Evolutionary conservation across 2,329 filamentous ascomycete species (phyloP).

Genomic region (Colletotrichum limetticola): DNA sequence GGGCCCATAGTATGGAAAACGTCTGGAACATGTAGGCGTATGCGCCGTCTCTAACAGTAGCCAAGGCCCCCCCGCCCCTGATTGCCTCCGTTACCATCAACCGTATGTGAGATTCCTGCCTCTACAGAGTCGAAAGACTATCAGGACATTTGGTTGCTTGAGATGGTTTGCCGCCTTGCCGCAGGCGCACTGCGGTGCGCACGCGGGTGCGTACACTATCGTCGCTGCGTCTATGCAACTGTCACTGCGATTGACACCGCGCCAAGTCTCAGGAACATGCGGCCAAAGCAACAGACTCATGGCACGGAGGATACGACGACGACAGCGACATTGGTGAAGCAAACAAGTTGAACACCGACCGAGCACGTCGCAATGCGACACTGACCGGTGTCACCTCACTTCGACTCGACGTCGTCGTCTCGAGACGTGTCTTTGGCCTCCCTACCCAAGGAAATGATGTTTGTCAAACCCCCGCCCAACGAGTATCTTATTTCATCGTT

Average conservation of each 20-base stretch:
- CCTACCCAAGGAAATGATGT: slow-evolving; percentile 29
- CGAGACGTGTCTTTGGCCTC: neutral
- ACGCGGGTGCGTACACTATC: neutral
- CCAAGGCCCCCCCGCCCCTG: slow-evolving; percentile 1
- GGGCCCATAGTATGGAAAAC: slow-evolving; percentile 27
- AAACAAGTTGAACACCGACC: neutral
- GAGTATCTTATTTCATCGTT: slow-evolving; percentile 21
- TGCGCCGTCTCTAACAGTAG: neutral
- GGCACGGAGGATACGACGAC: slow-evolving; percentile 3
- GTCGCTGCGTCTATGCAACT: neutral
- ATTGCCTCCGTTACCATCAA: neutral
- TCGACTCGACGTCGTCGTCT: neutral
- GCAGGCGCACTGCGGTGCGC: neutral
- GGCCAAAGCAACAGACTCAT: neutral
- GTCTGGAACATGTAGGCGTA: slow-evolving; percentile 24
- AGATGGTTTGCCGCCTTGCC: neutral
- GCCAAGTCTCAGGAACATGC: slow-evolving; percentile 1
- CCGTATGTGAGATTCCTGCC: slow-evolving; percentile 3
- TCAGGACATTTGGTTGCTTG: slow-evolving; percentile 1
- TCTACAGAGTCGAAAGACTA: neutral
- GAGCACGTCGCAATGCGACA: neutral
- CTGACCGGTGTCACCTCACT: neutral
- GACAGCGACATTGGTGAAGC: slow-evolving; percentile 3
- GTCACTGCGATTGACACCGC: slow-evolving; percentile 1
- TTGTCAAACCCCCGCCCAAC: slow-evolving; percentile 25